These are phyloP conservation scores for Fusarium sp. DNA, from an alignment of 2,329 filamentous ascomycete genomes.

Conservation along the genomic window DNA sequence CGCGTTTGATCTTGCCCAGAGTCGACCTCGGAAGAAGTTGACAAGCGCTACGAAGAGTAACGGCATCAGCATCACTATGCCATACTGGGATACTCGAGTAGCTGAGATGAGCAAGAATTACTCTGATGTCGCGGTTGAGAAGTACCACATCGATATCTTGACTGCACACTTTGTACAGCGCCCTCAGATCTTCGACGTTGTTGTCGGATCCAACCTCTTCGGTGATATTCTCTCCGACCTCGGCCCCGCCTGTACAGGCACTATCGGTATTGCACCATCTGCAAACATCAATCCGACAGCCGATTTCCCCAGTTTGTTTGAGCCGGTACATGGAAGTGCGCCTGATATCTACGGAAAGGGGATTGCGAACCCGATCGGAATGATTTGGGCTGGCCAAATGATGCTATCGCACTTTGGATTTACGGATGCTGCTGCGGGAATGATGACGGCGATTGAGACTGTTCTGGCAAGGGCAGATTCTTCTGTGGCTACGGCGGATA, in stretches of 20 bases:
- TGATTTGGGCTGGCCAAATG: slow-evolving; percentile 78
- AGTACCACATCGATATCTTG: slow-evolving; percentile 77
- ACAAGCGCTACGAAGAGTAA: slow-evolving; percentile 78
- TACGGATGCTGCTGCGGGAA: slow-evolving; percentile 60
- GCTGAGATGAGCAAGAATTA: slow-evolving; percentile 67
- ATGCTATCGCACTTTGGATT: slow-evolving; percentile 58
- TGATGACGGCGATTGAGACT: slow-evolving; percentile 72
- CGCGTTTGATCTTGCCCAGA: slow-evolving; percentile 72
- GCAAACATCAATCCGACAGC: slow-evolving; percentile 74
- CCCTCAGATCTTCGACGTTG: slow-evolving; percentile 71
- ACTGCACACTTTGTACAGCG: slow-evolving; percentile 73
- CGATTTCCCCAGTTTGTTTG: slow-evolving; percentile 68
- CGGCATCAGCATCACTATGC: slow-evolving; percentile 76
- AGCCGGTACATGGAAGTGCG: slow-evolving; percentile 78
- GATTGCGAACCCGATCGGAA: slow-evolving; percentile 80
- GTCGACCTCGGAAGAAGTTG: slow-evolving; percentile 69
- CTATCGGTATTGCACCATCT: slow-evolving; percentile 79
- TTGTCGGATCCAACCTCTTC: slow-evolving; percentile 73
- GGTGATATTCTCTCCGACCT: slow-evolving; percentile 80
- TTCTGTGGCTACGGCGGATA: slow-evolving; percentile 50
- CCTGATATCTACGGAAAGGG: slow-evolving; percentile 80
- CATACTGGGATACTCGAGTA: slow-evolving; percentile 75
- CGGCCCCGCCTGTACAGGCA: slow-evolving; percentile 77
- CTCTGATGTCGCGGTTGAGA: slow-evolving; percentile 70
- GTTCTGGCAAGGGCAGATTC: slow-evolving; percentile 65